These are phyloP conservation scores for Nasturtium officinale DNA, from an alignment of 345 rosid species.

Conservation along the genomic window DNA sequence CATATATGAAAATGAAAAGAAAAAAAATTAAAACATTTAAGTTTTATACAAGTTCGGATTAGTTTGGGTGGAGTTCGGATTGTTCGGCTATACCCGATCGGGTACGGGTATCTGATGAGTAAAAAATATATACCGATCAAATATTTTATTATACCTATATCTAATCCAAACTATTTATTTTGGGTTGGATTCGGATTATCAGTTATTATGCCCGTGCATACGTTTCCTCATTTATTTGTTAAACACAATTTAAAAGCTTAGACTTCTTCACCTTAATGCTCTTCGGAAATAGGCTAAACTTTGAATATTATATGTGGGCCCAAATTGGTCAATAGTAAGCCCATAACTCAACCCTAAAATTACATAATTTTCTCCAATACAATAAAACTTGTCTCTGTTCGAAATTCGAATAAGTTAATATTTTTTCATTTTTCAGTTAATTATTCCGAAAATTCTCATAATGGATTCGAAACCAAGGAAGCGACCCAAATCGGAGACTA, in stretches of 20 bases:
- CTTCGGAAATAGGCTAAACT: neutral
- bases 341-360: slow-evolving; percentile 2
- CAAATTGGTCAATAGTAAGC: neutral
- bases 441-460: neutral
- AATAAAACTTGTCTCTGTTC: neutral
- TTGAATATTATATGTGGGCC: neutral
- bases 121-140: no score
- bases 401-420: neutral
- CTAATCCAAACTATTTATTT: no score
- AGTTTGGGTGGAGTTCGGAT: no score
- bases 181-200: no score
- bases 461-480: slow-evolving; percentile 51
- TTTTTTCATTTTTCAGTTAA: neutral
- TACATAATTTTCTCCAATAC: neutral
- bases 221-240: neutral
- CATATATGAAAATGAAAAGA: no score
- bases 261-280: neutral
- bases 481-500: slow-evolving; percentile 46
- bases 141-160: no score
- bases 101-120: no score
- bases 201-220: no score
- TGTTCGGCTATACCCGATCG: no score
- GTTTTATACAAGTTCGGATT: no score
- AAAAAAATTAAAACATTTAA: no score
- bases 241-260: neutral